Evolutionary conservation across 1,284 basidiomycete genomes (phyloP).

Genomic region (Ganoderma resinaceum): DNA sequence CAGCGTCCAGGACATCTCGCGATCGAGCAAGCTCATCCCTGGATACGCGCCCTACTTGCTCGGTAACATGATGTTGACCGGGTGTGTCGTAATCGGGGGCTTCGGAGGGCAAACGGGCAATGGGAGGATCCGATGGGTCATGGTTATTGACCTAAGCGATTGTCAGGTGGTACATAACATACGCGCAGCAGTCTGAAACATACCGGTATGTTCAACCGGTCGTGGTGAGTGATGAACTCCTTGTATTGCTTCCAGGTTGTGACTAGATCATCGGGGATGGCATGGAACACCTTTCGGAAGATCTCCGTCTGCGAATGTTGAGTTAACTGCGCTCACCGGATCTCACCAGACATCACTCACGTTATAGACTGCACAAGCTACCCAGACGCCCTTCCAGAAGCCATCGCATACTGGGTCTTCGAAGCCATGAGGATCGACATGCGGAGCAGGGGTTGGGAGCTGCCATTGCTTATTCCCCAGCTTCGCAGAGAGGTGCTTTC

Average conservation of each 20-base stretch:
- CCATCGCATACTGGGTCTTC: conserved; percentile 86
- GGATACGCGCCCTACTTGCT: conserved; percentile 26
- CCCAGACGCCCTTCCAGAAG: conserved; percentile 93
- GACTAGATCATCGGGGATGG: conserved; percentile 89
- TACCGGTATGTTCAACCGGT: conserved; percentile 76
- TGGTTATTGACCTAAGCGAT: conserved; percentile 52
- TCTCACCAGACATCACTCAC: conserved; percentile 51
- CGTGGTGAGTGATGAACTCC: conserved; percentile 81
- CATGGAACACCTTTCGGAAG: conserved; percentile 92
- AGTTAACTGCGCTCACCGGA: conserved; percentile 22
- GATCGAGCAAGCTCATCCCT: conserved; percentile 32
- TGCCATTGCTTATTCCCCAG: conserved; percentile 62
- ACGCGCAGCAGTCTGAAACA: conserved; percentile 35
- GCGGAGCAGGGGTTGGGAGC: conserved; percentile 71
- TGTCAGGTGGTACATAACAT: not conserved
- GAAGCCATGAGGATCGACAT: conserved; percentile 80
- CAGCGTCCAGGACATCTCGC: conserved; percentile 29
- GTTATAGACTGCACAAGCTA: conserved; percentile 84
- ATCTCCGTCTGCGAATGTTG: conserved; percentile 78
- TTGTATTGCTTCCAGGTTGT: conserved; percentile 96
- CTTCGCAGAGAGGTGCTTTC: conserved; percentile 64
- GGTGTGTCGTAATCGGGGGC: conserved; percentile 53
- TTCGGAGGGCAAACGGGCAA: conserved; percentile 66
- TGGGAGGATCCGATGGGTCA: conserved; percentile 52
- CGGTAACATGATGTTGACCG: conserved; percentile 27